phyloP scores from a whole-genome alignment of 495 filamentous ascomycete genomes.

The Penicillium lividum region DNA sequence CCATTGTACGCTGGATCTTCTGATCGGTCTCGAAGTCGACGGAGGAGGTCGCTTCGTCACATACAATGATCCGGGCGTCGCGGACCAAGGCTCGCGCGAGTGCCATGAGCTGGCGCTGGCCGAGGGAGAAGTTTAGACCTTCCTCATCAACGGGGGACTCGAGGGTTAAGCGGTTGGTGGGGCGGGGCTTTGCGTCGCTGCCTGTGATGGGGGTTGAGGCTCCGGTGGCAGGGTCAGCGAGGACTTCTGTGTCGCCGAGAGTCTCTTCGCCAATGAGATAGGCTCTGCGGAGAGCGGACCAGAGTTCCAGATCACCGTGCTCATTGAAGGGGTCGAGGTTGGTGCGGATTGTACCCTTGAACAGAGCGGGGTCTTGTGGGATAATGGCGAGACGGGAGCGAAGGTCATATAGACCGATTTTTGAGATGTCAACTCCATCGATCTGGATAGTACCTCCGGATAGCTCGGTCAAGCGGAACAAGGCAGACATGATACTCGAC shows the following conservation, averaged over 20 bases:
- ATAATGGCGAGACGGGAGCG: slow-evolving; percentile 91
- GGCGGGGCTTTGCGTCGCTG: slow-evolving; percentile 18
- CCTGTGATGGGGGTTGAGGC: slow-evolving; percentile 15
- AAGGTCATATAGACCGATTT: slow-evolving; percentile 80
- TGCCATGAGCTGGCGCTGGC: slow-evolving; percentile 94
- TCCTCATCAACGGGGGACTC: slow-evolving; percentile 89
- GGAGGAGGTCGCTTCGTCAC: slow-evolving; percentile 89
- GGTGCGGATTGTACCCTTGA: slow-evolving; percentile 83
- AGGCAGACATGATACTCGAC: slow-evolving; percentile 87
- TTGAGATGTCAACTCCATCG: slow-evolving; percentile 87
- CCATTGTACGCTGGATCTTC: slow-evolving; percentile 92
- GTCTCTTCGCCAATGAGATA: slow-evolving; percentile 65
- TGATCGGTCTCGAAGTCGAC: slow-evolving; percentile 97
- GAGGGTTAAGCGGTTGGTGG: slow-evolving; percentile 65
- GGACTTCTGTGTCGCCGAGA: slow-evolving; percentile 23
- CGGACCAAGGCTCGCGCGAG: slow-evolving; percentile 87
- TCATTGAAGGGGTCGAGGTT: slow-evolving; percentile 94
- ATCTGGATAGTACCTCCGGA: slow-evolving; percentile 82
- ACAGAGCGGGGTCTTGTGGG: slow-evolving; percentile 93
- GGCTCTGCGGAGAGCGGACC: slow-evolving; percentile 80
- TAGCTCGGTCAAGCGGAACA: slow-evolving; percentile 89
- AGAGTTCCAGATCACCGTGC: slow-evolving; percentile 83
- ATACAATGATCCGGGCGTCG: slow-evolving; percentile 86
- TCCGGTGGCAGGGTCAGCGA: slow-evolving; percentile 22
- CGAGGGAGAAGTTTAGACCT: slow-evolving; percentile 93